phyloP scores from a whole-genome alignment of 352 stramenopile species.

The Pythium vanterpoolii region DNA sequence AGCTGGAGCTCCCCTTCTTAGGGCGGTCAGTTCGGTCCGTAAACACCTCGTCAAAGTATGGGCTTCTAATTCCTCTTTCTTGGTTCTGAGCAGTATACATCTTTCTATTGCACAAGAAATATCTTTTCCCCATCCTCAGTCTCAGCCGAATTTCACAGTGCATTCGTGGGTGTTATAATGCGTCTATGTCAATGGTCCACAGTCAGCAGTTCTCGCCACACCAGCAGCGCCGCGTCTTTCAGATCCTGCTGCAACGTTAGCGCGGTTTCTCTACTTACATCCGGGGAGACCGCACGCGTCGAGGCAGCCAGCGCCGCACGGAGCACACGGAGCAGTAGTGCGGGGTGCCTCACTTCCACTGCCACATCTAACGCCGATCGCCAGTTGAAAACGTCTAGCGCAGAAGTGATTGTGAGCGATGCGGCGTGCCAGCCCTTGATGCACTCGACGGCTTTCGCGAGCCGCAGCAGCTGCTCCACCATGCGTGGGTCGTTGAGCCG shows the following conservation, averaged over 20 bases:
- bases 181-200: neutral
- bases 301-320: slow-evolving; percentile 20
- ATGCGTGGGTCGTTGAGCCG: neutral
- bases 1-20: too few species aligned
- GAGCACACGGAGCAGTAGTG: slow-evolving; percentile 33
- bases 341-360: slow-evolving; percentile 29
- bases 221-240: neutral
- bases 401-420: slow-evolving; percentile 27
- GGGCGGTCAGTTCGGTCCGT: too few species aligned
- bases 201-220: slow-evolving; percentile 6
- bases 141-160: too few species aligned
- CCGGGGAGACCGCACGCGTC: neutral
- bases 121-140: too few species aligned
- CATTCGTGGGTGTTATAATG: too few species aligned
- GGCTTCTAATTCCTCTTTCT: too few species aligned
- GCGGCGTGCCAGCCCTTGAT: slow-evolving; percentile 37
- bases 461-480: slow-evolving; percentile 21
- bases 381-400: slow-evolving; percentile 32
- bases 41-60: too few species aligned
- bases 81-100: too few species aligned
- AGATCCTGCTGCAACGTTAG: neutral
- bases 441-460: slow-evolving; percentile 26
- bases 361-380: slow-evolving; percentile 27
- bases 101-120: too few species aligned
- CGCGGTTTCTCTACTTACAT: neutral